Conservation (phyloP, 2,329 filamentous ascomycete genomes). For the Aspergillus awamori region DNA sequence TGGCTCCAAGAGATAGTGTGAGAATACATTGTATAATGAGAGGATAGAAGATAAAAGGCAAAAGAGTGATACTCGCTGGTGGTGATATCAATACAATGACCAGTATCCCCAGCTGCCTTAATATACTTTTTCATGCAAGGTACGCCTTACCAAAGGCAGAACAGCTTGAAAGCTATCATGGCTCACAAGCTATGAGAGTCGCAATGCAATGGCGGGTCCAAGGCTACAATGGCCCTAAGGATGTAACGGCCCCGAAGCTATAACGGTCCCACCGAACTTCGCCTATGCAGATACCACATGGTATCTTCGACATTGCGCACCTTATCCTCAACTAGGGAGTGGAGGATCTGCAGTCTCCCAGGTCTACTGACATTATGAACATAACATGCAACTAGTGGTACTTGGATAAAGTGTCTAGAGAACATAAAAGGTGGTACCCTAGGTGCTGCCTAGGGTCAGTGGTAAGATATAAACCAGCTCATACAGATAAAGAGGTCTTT, state of each 20-base stretch:
- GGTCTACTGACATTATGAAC: not conserved
- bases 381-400: not conserved
- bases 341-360: not conserved
- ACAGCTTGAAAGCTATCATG: not conserved
- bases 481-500: not conserved
- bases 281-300: not conserved
- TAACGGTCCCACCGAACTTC: not conserved
- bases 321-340: not conserved
- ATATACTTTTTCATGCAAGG: not conserved
- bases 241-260: not conserved
- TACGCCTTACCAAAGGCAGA: not conserved
- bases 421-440: no score
- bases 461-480: not conserved
- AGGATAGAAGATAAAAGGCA: not conserved
- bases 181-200: not conserved
- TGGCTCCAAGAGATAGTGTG: not conserved
- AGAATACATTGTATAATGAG: not conserved
- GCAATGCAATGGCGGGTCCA: not conserved
- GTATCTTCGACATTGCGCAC: not conserved
- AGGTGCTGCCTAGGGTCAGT: not conserved
- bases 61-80: not conserved
- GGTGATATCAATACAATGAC: not conserved
- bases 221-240: not conserved
- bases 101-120: not conserved
- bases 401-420: no score